These are phyloP conservation scores for Phytophthora quininea DNA, from an alignment of 352 stramenopile genomes.

Conservation along the genomic window DNA sequence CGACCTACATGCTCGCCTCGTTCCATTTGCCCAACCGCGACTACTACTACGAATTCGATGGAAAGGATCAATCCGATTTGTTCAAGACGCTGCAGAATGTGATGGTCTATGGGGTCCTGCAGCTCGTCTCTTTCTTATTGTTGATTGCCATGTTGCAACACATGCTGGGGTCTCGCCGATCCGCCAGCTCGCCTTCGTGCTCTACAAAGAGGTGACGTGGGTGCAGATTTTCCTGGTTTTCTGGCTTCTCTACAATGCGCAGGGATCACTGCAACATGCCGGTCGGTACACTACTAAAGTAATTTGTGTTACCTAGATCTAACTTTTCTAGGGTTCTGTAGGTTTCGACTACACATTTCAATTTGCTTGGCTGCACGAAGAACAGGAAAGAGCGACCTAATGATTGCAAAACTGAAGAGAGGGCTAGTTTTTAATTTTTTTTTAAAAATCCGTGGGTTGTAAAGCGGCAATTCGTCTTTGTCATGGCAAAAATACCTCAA, in stretches of 20 bases:
- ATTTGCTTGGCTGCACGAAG: too few relatives aligned
- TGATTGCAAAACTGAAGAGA: too few relatives aligned
- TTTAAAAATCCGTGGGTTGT: too few relatives aligned
- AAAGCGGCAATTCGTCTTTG: too few relatives aligned
- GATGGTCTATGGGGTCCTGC: conserved; percentile 4
- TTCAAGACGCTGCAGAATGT: conserved; percentile 2
- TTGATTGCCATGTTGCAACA: neutral
- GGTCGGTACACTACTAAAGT: neutral
- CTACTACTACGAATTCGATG: conserved; percentile 10
- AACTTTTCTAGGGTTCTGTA: too few relatives aligned
- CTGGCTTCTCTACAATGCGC: conserved; percentile 40
- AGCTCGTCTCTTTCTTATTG: conserved; percentile 7
- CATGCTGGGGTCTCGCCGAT: conserved; percentile 17
- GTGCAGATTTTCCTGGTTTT: conserved; percentile 33
- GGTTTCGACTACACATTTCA: too few relatives aligned
- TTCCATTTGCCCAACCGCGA: conserved; percentile 18
- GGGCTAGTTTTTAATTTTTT: too few relatives aligned
- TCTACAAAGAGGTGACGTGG: conserved; percentile 24
- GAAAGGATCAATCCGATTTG: conserved; percentile 1
- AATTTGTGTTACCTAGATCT: too few relatives aligned
- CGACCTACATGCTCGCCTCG: conserved; percentile 6
- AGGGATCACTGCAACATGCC: conserved; percentile 4
- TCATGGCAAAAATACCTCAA: too few relatives aligned
- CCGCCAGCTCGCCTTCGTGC: conserved; percentile 41
- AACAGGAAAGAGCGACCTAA: too few relatives aligned